Evolutionary conservation across 257 asterid genomes (phyloP).

Genomic region (Linaria vulgaris): DNA sequence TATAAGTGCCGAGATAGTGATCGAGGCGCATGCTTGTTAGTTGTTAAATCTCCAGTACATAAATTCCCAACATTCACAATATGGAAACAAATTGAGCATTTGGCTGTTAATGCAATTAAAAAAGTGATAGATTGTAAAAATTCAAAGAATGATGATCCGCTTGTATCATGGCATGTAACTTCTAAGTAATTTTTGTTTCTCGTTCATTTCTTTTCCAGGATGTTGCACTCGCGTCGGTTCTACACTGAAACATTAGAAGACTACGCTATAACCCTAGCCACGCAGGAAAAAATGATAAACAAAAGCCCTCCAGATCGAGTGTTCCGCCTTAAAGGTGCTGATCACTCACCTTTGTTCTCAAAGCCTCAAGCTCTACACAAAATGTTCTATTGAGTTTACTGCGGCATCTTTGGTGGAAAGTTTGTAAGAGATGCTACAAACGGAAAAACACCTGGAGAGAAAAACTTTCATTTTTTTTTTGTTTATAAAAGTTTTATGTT

Average conservation of each 20-base stretch:
- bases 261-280: constrained; percentile 71
- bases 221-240: constrained; percentile 92
- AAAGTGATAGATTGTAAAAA: no score
- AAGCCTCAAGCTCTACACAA: constrained; percentile 95
- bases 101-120: no score
- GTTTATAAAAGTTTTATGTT: neutral
- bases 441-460: neutral
- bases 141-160: no score
- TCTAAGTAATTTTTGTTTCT: constrained; percentile 14
- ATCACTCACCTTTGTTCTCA: constrained; percentile 95
- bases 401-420: constrained; percentile 77
- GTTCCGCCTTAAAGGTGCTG: constrained; percentile 82
- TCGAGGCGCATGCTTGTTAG: no score
- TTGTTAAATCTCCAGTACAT: no score
- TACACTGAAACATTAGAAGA: constrained; percentile 78
- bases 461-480: neutral
- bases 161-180: no score
- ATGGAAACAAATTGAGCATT: no score
- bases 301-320: constrained; percentile 68
- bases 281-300: constrained; percentile 75
- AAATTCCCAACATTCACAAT: no score
- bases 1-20: no score
- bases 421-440: constrained; percentile 34
- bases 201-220: constrained; percentile 55
- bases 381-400: no score